These are phyloP conservation scores for Rhizomucor pusillus DNA, from an alignment of 371 early-diverging fungal genomes.

Conservation along the genomic window DNA sequence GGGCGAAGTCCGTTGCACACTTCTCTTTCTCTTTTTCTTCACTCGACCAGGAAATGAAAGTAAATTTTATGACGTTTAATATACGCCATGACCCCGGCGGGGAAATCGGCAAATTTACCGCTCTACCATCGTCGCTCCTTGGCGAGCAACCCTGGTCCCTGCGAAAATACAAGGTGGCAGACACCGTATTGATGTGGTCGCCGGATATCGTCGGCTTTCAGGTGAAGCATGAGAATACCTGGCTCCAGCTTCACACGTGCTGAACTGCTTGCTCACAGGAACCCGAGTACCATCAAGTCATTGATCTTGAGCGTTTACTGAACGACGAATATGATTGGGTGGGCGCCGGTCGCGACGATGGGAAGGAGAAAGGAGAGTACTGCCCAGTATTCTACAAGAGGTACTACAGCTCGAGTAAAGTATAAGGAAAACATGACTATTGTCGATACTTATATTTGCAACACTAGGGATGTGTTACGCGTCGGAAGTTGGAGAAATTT, in stretches of 20 bases:
- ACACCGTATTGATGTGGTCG: conserved; percentile 40
- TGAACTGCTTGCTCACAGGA: conserved; percentile 41
- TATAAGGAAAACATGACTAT: not conserved
- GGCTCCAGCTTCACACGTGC: too few relatives aligned
- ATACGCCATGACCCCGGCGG: conserved; percentile 35
- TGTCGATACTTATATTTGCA: not conserved
- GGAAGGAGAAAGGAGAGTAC: conserved; percentile 44
- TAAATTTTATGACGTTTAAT: conserved; percentile 46
- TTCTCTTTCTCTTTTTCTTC: conserved; percentile 12
- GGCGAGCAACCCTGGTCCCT: conserved; percentile 49
- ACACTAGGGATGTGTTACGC: conserved; percentile 21
- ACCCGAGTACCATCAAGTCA: conserved; percentile 42
- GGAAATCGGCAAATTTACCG: conserved; percentile 12
- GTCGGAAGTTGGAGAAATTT: conserved; percentile 30
- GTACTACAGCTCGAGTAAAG: conserved; percentile 18
- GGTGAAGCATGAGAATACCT: too few relatives aligned
- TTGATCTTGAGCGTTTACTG: conserved; percentile 43
- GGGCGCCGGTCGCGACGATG: conserved; percentile 49
- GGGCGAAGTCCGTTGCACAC: too few relatives aligned
- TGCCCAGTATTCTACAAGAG: conserved; percentile 43
- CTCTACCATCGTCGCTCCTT: conserved; percentile 22
- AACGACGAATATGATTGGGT: conserved; percentile 48
- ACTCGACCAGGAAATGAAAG: conserved; percentile 5
- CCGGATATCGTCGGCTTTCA: conserved; percentile 49
- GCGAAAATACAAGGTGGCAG: conserved; percentile 46